These are phyloP conservation scores for Rhizopogon salebrosus DNA, from an alignment of 768 basidiomycete species.

Conservation along the genomic window DNA sequence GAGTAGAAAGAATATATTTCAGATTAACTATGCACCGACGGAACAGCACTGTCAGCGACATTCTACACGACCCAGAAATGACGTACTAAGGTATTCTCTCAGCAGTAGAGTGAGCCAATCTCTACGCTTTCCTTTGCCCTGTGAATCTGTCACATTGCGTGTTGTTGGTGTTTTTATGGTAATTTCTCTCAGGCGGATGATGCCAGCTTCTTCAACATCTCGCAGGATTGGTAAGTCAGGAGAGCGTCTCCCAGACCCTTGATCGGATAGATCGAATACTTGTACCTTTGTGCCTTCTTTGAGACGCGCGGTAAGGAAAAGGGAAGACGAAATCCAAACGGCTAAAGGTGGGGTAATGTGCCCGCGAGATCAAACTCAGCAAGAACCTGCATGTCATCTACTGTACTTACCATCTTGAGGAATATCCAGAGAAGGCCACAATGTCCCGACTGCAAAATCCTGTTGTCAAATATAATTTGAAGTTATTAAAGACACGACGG, in stretches of 20 bases:
- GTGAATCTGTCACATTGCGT: conserved; percentile 12
- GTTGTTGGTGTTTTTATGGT: conserved; percentile 14
- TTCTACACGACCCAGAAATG: background rate
- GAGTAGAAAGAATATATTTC: conserved; percentile 58
- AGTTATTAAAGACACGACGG: conserved; percentile 10
- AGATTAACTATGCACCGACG: conserved; percentile 51
- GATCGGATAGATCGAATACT: conserved; percentile 44
- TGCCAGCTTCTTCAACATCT: conserved; percentile 44
- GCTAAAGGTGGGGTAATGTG: conserved; percentile 31
- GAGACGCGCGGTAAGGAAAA: conserved; percentile 59
- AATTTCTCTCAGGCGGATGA: conserved; percentile 50
- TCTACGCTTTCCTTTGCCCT: conserved; percentile 31
- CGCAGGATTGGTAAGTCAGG: conserved; percentile 47
- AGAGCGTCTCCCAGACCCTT: conserved; percentile 29
- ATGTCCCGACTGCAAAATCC: conserved; percentile 63
- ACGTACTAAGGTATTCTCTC: conserved; percentile 64
- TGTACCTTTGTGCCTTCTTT: conserved; percentile 42
- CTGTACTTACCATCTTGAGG: conserved; percentile 49
- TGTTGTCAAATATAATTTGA: conserved; percentile 23
- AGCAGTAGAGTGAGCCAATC: conserved; percentile 69
- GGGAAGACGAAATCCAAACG: conserved; percentile 48
- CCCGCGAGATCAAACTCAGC: conserved; percentile 12
- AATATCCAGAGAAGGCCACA: conserved; percentile 72
- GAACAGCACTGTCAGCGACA: background rate
- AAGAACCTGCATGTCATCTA: background rate